phyloP scores from a whole-genome alignment of 148 eudicot species.

The Camellia japonica region DNA sequence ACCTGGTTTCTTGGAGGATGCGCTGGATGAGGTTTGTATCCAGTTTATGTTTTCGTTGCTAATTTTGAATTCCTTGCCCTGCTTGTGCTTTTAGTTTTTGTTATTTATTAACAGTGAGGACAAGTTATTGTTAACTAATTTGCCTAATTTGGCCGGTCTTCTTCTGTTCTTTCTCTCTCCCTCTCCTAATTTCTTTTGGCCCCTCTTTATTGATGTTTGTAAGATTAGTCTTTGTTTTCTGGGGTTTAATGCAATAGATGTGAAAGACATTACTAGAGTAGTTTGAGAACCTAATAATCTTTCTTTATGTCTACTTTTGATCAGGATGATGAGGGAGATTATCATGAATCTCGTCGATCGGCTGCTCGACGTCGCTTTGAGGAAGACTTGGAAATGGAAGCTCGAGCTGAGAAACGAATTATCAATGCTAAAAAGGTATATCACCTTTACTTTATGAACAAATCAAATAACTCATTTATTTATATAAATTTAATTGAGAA shows the following conservation, averaged over 20 bases:
- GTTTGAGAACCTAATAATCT: not conserved
- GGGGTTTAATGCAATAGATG: not conserved
- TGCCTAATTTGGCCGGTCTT: no score
- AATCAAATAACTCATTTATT: not conserved
- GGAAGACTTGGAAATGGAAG: constrained; percentile 85
- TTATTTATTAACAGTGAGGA: not conserved
- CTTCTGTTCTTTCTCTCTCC: no score
- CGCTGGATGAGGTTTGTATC: constrained; percentile 70
- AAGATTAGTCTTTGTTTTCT: not conserved
- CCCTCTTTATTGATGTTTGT: no score
- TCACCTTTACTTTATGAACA: not conserved
- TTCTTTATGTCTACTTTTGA: constrained; percentile 8
- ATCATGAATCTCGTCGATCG: constrained; percentile 71
- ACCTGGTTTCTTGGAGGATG: constrained; percentile 95
- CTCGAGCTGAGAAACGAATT: constrained; percentile 89
- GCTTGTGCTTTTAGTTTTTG: not conserved
- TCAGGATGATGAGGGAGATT: constrained; percentile 81
- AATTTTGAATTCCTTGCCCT: not conserved
- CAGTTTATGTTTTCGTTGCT: not conserved
- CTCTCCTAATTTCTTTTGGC: no score
- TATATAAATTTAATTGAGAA: not conserved
- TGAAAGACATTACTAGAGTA: not conserved
- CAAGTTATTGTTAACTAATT: not conserved
- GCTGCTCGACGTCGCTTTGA: constrained; percentile 69
- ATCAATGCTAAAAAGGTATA: constrained; percentile 85